A percentile compares a stretch with the other conserved stretches of the same genome.
phyloP scores from a whole-genome alignment of 2,329 filamentous ascomycete species.

The Fusarium chaquense region DNA sequence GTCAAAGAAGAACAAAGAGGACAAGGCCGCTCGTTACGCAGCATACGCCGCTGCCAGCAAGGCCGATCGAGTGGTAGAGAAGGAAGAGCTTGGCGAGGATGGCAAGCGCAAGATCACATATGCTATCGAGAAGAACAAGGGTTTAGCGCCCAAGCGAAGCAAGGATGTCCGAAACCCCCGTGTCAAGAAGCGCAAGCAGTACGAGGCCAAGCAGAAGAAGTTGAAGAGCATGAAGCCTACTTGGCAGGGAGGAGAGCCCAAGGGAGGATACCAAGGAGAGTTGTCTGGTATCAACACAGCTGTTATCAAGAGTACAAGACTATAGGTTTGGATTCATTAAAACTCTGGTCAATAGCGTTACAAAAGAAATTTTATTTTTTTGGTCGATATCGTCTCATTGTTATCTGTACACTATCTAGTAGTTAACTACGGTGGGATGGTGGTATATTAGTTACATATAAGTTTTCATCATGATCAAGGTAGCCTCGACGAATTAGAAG shows the following conservation, averaged over 20 bases:
- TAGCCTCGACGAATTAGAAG: neutral
- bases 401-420: neutral
- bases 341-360: slow-evolving; percentile 33
- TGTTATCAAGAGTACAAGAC: slow-evolving; percentile 91
- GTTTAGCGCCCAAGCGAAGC: slow-evolving; percentile 86
- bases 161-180: slow-evolving; percentile 96
- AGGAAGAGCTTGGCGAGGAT: slow-evolving; percentile 79
- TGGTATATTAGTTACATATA: neutral
- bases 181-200: slow-evolving; percentile 98
- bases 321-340: slow-evolving; percentile 63
- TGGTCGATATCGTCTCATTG: neutral
- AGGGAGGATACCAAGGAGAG: slow-evolving; percentile 90
- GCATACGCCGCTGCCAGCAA: slow-evolving; percentile 72
- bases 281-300: slow-evolving; percentile 95
- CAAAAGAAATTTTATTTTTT: slow-evolving; percentile 13
- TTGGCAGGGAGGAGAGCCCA: slow-evolving; percentile 87
- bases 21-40: slow-evolving; percentile 71
- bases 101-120: slow-evolving; percentile 95
- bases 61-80: slow-evolving; percentile 71
- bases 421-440: neutral
- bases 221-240: slow-evolving; percentile 85
- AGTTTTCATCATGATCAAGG: slow-evolving; percentile 3
- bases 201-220: slow-evolving; percentile 97
- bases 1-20: slow-evolving; percentile 77
- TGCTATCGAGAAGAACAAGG: slow-evolving; percentile 97